Base-by-base conservation (phyloP, 768 basidiomycete genomes). In the Tricholoma bakamatsutake region DNA sequence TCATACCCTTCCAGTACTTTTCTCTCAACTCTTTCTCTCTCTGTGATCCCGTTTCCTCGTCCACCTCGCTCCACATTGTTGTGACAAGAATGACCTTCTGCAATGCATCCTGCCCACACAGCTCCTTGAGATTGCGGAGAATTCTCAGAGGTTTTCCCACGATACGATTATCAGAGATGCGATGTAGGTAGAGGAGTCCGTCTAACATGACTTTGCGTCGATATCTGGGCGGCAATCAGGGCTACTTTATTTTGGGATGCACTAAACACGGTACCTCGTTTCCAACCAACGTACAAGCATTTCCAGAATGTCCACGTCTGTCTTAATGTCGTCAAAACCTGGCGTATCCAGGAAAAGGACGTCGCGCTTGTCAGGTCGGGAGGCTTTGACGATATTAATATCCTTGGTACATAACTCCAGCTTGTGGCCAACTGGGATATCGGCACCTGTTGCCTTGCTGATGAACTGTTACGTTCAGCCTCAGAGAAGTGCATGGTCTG, bases 71-170 rank as follows among this genome's bases (percentile, higher is more conserved):
- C 75, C 76, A 77, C 74, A 71, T 79, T 40, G 70, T 78, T 56
- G 78, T 78, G 48, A 70, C 70, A 54, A 78, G 68, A 52, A 75
- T 66, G 42, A 76, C 76, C 57, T 73, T 74, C 46, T 69, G 67
- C 55, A 74, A 67, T 5, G 69, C 66, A 52, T 54, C 66, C 27
- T 71, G 69, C 42, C 76, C 78, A 59, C 78, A 77, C 17, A 78
- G 69, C 52, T 76, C 70, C 33, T 67, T 66, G 59, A 78, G 78
- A 61, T 78, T 71, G 28, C 68, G 67, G 40, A 77, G 71, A 60
- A 76, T 78, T 60, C 68, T 72, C 52, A 66, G 66, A 35, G 74
- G 71, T 3, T 68, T 69, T 31, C 73, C 73, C 39, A 71, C 69
- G 60, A 75, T 69, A 21, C 71, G 62, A 56, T 68, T 61, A 47